Percentiles rank a stretch among this genome's conserved stretches.
phyloP scores from a whole-genome alignment of 352 stramenopile species.

The Globisporangium mamillatum region DNA sequence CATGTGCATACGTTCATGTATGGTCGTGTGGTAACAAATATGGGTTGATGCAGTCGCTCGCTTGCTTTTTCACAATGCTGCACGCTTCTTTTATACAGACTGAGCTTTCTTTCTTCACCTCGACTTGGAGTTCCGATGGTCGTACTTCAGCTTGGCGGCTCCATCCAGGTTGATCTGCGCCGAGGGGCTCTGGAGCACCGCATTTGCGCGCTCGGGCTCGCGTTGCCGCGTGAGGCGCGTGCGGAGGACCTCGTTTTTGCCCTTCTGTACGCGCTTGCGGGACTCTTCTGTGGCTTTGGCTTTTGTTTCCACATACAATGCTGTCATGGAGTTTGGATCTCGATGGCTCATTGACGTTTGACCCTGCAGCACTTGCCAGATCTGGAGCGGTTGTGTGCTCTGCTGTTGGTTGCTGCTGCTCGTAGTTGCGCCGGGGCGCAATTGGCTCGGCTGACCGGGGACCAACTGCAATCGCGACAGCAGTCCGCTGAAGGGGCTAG shows the following conservation, averaged over 20 bases:
- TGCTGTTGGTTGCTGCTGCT: not conserved
- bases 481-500: constrained; percentile 38
- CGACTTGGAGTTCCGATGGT: constrained; percentile 13
- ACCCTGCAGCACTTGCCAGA: constrained; percentile 36
- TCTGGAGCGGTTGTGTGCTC: constrained; percentile 13
- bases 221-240: constrained; percentile 30
- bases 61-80: not conserved
- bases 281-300: constrained; percentile 17
- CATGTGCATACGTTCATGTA: no score
- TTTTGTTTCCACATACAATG: constrained; percentile 14
- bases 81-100: not conserved
- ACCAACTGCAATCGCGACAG: constrained; percentile 31
- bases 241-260: constrained; percentile 36
- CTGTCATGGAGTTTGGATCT: constrained; percentile 17
- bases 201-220: constrained; percentile 20
- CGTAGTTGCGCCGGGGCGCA: not conserved
- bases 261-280: constrained; percentile 24
- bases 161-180: constrained; percentile 22
- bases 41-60: not conserved
- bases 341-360: constrained; percentile 22
- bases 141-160: constrained; percentile 22
- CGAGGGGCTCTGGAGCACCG: constrained; percentile 26
- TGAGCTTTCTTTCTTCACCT: not conserved
- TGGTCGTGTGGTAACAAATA: not conserved
- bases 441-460: not conserved